phyloP scores from a whole-genome alignment of 2,329 filamentous ascomycete species.

The Zymoseptoria ardabiliae region DNA sequence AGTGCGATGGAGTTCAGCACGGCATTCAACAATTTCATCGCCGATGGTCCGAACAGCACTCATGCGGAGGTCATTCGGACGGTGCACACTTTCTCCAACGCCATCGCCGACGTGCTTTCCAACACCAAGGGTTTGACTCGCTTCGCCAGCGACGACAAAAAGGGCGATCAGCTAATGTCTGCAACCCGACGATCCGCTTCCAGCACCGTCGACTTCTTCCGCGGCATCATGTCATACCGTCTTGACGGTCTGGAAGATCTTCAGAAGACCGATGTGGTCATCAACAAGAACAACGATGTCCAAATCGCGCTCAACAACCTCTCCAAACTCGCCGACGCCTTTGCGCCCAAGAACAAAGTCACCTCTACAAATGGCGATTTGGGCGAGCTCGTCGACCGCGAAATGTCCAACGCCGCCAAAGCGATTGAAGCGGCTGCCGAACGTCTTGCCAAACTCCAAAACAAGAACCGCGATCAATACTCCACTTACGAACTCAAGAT shows the following conservation, averaged over 20 bases:
- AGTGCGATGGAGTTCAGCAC: slow-evolving; percentile 96
- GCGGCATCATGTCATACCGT: slow-evolving; percentile 85
- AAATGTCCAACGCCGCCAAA: slow-evolving; percentile 87
- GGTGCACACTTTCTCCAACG: slow-evolving; percentile 81
- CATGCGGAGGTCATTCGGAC: slow-evolving; percentile 90
- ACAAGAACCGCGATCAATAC: slow-evolving; percentile 92
- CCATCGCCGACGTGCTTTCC: slow-evolving; percentile 85
- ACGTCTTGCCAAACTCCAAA: slow-evolving; percentile 83
- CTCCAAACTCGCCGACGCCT: slow-evolving; percentile 86
- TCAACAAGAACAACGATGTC: slow-evolving; percentile 95
- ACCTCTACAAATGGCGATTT: slow-evolving; percentile 73
- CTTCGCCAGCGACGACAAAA: slow-evolving; percentile 92
- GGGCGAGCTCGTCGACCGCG: slow-evolving; percentile 84
- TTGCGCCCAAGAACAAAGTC: slow-evolving; percentile 84
- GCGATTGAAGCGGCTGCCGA: slow-evolving; percentile 90
- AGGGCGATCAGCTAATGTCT: slow-evolving; percentile 75
- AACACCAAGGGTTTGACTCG: slow-evolving; percentile 94
- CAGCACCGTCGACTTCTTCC: slow-evolving; percentile 90
- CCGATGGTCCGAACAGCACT: slow-evolving; percentile 81
- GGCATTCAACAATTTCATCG: slow-evolving; percentile 97
- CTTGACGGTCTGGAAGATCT: slow-evolving; percentile 83
- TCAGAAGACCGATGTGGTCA: slow-evolving; percentile 93
- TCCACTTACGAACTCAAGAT: slow-evolving; percentile 95
- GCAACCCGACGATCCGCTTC: slow-evolving; percentile 77
- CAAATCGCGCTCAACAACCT: slow-evolving; percentile 89